Conservation (phyloP, 495 filamentous ascomycete species). For the Amphirosellinia nigrospora region DNA sequence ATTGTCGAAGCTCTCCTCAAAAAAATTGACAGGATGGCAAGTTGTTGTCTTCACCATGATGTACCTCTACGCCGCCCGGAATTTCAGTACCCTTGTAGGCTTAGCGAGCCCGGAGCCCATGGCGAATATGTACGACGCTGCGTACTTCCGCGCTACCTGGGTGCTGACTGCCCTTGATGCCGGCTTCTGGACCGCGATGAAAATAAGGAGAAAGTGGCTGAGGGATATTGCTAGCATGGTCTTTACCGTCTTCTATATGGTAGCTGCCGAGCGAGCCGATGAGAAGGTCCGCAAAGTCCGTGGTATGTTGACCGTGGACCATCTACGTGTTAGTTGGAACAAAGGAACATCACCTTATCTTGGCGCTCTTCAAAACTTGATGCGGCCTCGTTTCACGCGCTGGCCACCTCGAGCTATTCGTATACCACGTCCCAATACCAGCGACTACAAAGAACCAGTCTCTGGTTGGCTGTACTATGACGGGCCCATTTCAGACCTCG, state of each 20-base stretch:
- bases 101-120: conserved; percentile 93
- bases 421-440: conserved; percentile 78
- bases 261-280: conserved; percentile 92
- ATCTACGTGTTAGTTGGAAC: conserved; percentile 93
- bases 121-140: conserved; percentile 89
- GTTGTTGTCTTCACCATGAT: conserved; percentile 85
- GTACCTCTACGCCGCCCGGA: conserved; percentile 88
- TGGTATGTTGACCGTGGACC: conserved; percentile 84
- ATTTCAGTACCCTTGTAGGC: conserved; percentile 89
- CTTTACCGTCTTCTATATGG: conserved; percentile 86
- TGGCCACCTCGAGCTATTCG: conserved; percentile 81
- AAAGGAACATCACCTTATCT: conserved; percentile 89
- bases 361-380: conserved; percentile 66
- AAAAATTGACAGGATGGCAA: conserved; percentile 80
- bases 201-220: conserved; percentile 79
- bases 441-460: conserved; percentile 81
- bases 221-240: conserved; percentile 80
- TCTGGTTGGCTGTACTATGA: conserved; percentile 94
- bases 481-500: conserved; percentile 77
- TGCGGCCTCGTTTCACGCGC: conserved; percentile 78
- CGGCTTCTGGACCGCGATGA: conserved; percentile 98
- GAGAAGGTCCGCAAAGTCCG: conserved; percentile 96
- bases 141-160: conserved; percentile 99
- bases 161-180: conserved; percentile 92
- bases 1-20: conserved; percentile 72